Percentiles rank a stretch among this genome's conserved stretches.
phyloP scores from a whole-genome alignment of 2,329 filamentous ascomycete genomes.

The Fusarium nurragi region DNA sequence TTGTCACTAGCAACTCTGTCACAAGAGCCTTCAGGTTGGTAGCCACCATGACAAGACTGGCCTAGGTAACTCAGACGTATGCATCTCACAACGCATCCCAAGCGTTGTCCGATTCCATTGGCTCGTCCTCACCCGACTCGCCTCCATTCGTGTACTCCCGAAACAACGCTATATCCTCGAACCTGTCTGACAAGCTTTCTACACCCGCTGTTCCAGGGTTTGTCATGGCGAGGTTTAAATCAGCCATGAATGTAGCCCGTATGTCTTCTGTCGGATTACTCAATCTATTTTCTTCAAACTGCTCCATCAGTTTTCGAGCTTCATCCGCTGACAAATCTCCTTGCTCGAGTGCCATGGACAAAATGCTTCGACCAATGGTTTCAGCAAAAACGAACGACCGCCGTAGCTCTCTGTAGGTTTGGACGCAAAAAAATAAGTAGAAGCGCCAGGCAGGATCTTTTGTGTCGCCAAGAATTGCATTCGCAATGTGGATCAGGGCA shows the following conservation, averaged over 20 bases:
- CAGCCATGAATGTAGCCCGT: constrained; percentile 51
- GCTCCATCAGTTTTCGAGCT: constrained; percentile 46
- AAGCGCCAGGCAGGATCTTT: constrained; percentile 47
- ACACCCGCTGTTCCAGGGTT: constrained; percentile 48
- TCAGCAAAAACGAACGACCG: constrained; percentile 51
- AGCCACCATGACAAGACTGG: neutral
- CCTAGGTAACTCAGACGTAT: neutral
- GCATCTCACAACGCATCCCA: constrained; percentile 12
- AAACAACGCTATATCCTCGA: constrained; percentile 49
- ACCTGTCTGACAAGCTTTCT: constrained; percentile 48
- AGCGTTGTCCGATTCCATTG: constrained; percentile 16
- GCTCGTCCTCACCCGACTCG: constrained; percentile 1
- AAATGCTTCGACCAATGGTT: constrained; percentile 47
- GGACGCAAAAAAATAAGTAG: constrained; percentile 52
- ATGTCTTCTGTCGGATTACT: constrained; percentile 39
- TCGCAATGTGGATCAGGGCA: constrained; percentile 52
- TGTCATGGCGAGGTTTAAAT: constrained; percentile 49
- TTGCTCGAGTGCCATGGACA: constrained; percentile 50
- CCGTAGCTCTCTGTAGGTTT: constrained; percentile 51
- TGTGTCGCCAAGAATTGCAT: constrained; percentile 48
- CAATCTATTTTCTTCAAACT: constrained; percentile 43
- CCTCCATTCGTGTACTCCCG: constrained; percentile 45
- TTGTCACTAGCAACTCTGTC: neutral
- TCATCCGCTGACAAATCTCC: constrained; percentile 43
- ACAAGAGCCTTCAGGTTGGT: neutral